phyloP scores from a whole-genome alignment of 2,329 filamentous ascomycete genomes.

The Clarireedia homoeocarpa region DNA sequence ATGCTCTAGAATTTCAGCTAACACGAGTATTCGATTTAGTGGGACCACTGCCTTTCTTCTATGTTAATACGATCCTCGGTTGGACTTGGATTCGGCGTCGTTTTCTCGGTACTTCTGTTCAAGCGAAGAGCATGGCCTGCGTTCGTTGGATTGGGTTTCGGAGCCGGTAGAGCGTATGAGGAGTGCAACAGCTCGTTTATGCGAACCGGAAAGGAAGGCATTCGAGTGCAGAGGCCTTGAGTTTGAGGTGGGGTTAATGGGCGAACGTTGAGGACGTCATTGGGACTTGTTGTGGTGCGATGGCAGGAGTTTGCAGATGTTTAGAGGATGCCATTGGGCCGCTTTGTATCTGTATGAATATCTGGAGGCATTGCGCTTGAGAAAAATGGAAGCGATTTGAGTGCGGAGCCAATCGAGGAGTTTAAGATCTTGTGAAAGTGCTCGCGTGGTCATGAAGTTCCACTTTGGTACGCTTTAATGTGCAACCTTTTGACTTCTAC shows the following conservation, averaged over 20 bases:
- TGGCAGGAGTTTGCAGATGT: neutral
- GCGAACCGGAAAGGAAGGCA: conserved; percentile 25
- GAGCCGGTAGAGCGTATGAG: conserved; percentile 93
- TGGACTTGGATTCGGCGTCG: conserved; percentile 92
- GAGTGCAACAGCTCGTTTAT: conserved; percentile 66
- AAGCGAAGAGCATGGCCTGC: conserved; percentile 97
- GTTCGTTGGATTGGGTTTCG: conserved; percentile 90
- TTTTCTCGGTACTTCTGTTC: conserved; percentile 97
- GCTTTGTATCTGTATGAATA: conserved; percentile 20
- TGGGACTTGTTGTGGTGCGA: neutral
- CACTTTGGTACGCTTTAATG: no score
- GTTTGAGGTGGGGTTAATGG: conserved; percentile 6
- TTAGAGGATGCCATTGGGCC: conserved; percentile 1
- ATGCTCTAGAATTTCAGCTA: conserved; percentile 7
- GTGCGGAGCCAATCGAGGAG: no score
- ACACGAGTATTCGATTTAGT: conserved; percentile 45
- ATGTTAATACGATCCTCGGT: conserved; percentile 94
- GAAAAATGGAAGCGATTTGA: neutral
- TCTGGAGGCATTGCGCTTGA: conserved; percentile 10
- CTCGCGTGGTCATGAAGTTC: no score
- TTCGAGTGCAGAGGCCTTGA: conserved; percentile 26
- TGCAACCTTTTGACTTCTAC: no score
- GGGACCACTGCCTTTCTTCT: conserved; percentile 97
- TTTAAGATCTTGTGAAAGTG: no score
- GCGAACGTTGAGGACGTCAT: conserved; percentile 9